Conservation (phyloP, 805 yeast species). For the Metschnikowia cerradonensis region DNA sequence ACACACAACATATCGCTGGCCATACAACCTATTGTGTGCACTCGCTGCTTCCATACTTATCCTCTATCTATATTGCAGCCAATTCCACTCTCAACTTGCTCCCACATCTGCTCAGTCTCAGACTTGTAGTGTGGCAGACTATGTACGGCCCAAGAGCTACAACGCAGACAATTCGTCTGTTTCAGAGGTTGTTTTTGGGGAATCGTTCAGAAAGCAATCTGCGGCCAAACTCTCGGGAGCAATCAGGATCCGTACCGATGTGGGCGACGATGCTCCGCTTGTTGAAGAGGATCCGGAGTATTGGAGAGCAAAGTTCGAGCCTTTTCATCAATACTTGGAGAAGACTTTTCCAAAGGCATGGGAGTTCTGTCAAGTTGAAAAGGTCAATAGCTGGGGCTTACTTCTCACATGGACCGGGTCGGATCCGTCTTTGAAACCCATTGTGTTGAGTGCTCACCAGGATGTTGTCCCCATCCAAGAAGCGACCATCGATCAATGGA, state of each 20-base stretch:
- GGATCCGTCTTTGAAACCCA: slow-evolving; percentile 11
- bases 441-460: slow-evolving; percentile 14
- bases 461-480: slow-evolving; percentile 14
- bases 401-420: slow-evolving; percentile 14
- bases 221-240: slow-evolving; percentile 51
- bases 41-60: neutral
- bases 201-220: slow-evolving; percentile 20
- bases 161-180: slow-evolving; percentile 28
- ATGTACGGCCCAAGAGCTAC: slow-evolving; percentile 22
- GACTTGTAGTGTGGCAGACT: slow-evolving; percentile 15
- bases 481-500: slow-evolving; percentile 11
- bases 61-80: neutral
- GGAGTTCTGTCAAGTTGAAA: slow-evolving; percentile 3
- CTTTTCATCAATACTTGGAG: slow-evolving; percentile 11
- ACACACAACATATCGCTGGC: neutral
- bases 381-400: slow-evolving; percentile 12
- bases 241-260: slow-evolving; percentile 59
- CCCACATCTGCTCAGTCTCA: neutral
- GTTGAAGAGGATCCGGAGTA: slow-evolving; percentile 46
- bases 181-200: slow-evolving; percentile 7
- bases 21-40: neutral
- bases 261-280: slow-evolving; percentile 47
- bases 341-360: slow-evolving; percentile 11
- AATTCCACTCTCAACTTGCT: neutral
- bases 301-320: slow-evolving; percentile 34